These are phyloP conservation scores for Colletotrichum aenigma DNA, from an alignment of 2,329 filamentous ascomycete genomes.

Conservation along the genomic window DNA sequence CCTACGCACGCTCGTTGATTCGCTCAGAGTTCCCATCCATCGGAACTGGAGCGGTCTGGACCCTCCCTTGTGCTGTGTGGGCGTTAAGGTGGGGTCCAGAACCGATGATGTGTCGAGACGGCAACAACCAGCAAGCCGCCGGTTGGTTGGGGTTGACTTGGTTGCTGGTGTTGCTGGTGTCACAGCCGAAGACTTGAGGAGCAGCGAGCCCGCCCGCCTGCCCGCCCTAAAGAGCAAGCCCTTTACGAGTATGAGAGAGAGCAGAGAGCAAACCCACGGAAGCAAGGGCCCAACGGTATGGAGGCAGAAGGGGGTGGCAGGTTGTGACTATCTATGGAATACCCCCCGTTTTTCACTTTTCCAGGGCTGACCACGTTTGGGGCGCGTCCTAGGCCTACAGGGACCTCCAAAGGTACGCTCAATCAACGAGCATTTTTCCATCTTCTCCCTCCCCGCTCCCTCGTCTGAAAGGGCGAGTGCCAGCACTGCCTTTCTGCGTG, in stretches of 20 bases:
- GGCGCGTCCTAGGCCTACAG: conserved; percentile 37
- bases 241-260: background rate
- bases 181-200: background rate
- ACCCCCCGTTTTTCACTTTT: background rate
- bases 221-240: background rate
- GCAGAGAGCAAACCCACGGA: background rate
- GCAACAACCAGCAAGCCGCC: background rate
- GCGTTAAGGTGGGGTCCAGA: background rate
- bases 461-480: background rate
- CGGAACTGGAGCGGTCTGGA: background rate
- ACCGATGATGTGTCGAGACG: background rate
- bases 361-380: conserved; percentile 20
- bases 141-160: background rate
- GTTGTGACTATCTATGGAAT: background rate
- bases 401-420: conserved; percentile 36
- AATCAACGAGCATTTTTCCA: conserved; percentile 9
- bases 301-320: background rate
- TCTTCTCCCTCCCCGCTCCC: background rate
- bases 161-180: background rate
- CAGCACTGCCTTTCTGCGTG: background rate
- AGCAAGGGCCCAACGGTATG: background rate
- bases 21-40: background rate
- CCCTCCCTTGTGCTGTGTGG: background rate
- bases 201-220: background rate
- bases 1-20: background rate